These are phyloP conservation scores for Malassezia psittaci DNA, from an alignment of 1,284 basidiomycete genomes.

Conservation along the genomic window DNA sequence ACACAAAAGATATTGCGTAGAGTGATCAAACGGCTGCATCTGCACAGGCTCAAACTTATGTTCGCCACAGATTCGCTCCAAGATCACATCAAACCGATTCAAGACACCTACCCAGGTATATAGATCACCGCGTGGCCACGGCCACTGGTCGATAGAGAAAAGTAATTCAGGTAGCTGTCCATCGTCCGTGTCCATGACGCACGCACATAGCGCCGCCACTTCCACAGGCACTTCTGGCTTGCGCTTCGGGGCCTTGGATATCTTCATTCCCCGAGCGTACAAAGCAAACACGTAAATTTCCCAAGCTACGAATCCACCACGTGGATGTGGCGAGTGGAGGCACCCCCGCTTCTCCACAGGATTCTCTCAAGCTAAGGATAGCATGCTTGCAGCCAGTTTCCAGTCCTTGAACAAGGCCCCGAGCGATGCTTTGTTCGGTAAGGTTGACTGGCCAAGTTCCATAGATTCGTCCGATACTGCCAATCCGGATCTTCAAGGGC, in stretches of 20 bases:
- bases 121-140: conserved; percentile 90
- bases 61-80: conserved; percentile 70
- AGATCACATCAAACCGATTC: conserved; percentile 82
- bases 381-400: no score
- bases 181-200: conserved; percentile 29
- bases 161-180: conserved; percentile 37
- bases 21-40: conserved; percentile 64
- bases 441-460: no score
- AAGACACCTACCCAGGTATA: conserved; percentile 91
- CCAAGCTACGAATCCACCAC: no score
- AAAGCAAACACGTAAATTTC: neutral
- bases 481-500: no score
- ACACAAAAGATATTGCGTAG: conserved; percentile 64
- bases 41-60: conserved; percentile 56
- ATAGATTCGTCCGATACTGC: no score
- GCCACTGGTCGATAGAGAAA: conserved; percentile 56
- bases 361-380: no score
- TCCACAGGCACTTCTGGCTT: conserved; percentile 34
- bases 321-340: no score
- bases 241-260: conserved; percentile 44
- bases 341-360: no score
- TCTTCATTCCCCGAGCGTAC: conserved; percentile 32
- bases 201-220: conserved; percentile 27
- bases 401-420: no score
- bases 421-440: no score